phyloP scores from a whole-genome alignment of 805 yeast species.

The Candida stauntonica region DNA sequence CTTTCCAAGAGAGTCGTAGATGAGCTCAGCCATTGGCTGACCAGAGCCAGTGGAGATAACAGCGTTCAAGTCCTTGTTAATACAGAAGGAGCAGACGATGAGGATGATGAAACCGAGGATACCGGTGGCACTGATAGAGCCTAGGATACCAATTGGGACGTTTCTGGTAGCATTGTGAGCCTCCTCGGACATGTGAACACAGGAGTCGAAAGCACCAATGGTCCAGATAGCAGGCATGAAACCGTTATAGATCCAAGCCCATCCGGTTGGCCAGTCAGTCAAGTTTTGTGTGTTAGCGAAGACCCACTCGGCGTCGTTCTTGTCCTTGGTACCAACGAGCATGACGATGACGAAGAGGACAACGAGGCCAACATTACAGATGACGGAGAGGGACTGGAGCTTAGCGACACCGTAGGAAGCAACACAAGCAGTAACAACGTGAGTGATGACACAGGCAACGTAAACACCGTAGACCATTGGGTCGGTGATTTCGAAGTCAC shows the following conservation, averaged over 20 bases:
- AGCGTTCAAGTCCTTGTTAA: slow-evolving; percentile 33
- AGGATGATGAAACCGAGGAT: slow-evolving; percentile 53
- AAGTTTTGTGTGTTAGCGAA: slow-evolving; percentile 47
- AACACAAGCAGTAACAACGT: slow-evolving; percentile 47
- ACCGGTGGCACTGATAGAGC: slow-evolving; percentile 53
- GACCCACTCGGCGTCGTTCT: slow-evolving; percentile 46
- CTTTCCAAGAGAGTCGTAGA: slow-evolving; percentile 56
- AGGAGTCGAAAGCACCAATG: slow-evolving; percentile 67
- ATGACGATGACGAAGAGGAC: slow-evolving; percentile 56
- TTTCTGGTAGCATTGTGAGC: slow-evolving; percentile 55
- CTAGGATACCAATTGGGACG: slow-evolving; percentile 60
- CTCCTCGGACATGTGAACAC: slow-evolving; percentile 71
- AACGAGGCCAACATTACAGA: slow-evolving; percentile 49
- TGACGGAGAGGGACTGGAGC: slow-evolving; percentile 56
- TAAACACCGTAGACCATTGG: slow-evolving; percentile 61
- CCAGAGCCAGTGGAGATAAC: slow-evolving; percentile 38
- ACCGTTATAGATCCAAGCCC: slow-evolving; percentile 44
- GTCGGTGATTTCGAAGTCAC: slow-evolving; percentile 48
- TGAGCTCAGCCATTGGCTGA: slow-evolving; percentile 60
- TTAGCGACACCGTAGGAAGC: slow-evolving; percentile 54
- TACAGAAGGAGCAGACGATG: slow-evolving; percentile 50
- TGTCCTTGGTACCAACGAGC: slow-evolving; percentile 48
- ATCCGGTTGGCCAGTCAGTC: slow-evolving; percentile 53
- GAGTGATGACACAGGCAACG: slow-evolving; percentile 53
- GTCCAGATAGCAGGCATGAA: slow-evolving; percentile 73